Evolutionary conservation across 2,329 filamentous ascomycete genomes (phyloP), one percentile per base, ranked within the genome.

Genomic region (Hypoxylon sp.): DNA sequence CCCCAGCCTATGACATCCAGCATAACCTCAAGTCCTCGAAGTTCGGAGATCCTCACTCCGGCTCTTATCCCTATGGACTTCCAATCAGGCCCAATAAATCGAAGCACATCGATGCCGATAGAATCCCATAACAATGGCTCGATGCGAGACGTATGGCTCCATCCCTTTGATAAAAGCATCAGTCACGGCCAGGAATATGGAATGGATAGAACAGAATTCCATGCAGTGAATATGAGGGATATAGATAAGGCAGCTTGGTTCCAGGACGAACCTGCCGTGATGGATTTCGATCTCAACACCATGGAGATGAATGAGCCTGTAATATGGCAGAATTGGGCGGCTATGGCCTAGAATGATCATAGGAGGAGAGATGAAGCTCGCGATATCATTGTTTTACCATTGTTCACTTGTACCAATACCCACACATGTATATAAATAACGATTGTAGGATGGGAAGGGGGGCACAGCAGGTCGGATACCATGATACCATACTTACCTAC

Each of bases 231-330:
- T 11, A 59, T 59, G 56, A 42, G 44, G 44, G 56, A 50, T 13
- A 37, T 59, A 50, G 31, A 49, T 11, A 46, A 59, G 14, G 31
- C 44, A 13, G 13, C 56, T 13, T 59, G 56, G 56, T 59, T 40
- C 30, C 56, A 50, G 33, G 56, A 50, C 3, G 56, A 59, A 30
- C 31, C 13, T 3, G 25, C 33, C n/a, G 40, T 50, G 33, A 50
- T 59, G 56, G 56, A 44, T 27, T 59, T 59, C 37, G 56, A 59
- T n/a, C 37, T 59, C 25, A 49, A 59, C 44, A 50, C 44, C 22
- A 50, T 50, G 46, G 56, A 59, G 56, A 40, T 59, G 25, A 59
- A 50, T 27, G 56, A 46, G 30, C 56, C 56, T 27, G 31, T 50
- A 49, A 59, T 59, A 20, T 59, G 56, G 56, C 56, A 59, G 20